phyloP scores from a whole-genome alignment of 164 flowering plant species.

The Annona cherimola region DNA sequence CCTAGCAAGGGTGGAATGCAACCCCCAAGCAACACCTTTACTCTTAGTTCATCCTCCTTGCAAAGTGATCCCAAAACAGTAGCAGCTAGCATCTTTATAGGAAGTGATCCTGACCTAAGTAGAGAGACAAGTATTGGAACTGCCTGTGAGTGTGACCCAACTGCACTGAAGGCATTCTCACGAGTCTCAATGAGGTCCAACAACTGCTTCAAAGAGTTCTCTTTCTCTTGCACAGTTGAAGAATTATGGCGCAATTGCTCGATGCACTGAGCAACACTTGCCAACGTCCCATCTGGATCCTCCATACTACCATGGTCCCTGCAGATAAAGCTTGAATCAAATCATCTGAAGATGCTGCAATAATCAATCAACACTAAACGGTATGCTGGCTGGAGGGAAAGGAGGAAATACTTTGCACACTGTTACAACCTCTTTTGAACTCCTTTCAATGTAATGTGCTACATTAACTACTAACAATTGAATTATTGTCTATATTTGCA shows the following conservation, averaged over 20 bases:
- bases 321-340: slow-evolving; percentile 15
- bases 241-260: slow-evolving; percentile 84
- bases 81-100: slow-evolving; percentile 87
- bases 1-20: slow-evolving; percentile 97
- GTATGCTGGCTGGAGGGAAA: no score
- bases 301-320: slow-evolving; percentile 88
- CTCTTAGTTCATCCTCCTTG: slow-evolving; percentile 87
- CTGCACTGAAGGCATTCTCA: slow-evolving; percentile 91
- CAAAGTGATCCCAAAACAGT: slow-evolving; percentile 87
- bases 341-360: neutral
- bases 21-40: slow-evolving; percentile 95
- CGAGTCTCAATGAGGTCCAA: slow-evolving; percentile 77
- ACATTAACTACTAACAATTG: no score
- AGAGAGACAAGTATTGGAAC: slow-evolving; percentile 95
- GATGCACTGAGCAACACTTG: slow-evolving; percentile 98
- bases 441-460: no score
- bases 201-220: slow-evolving; percentile 66
- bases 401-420: no score
- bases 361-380: neutral
- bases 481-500: no score
- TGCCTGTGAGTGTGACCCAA: slow-evolving; percentile 97
- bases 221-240: slow-evolving; percentile 81
- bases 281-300: slow-evolving; percentile 94
- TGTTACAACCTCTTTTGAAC: no score
- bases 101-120: slow-evolving; percentile 81